phyloP scores from a whole-genome alignment of 257 asterid genomes.

The Eustoma russellianum region DNA sequence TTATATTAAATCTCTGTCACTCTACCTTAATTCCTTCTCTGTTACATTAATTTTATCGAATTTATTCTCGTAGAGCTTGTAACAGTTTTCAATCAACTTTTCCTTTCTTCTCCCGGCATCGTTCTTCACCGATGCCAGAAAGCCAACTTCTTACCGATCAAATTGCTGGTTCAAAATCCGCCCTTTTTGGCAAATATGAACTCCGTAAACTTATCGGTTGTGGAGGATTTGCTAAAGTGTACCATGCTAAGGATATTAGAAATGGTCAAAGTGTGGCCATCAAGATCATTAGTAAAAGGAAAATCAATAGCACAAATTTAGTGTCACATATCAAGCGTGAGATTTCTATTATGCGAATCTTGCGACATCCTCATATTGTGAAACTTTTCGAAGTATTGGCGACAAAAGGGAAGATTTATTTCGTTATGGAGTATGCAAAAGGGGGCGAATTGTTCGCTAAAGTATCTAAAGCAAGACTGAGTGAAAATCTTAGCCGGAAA shows the following conservation, averaged over 20 bases:
- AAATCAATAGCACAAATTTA: constrained; percentile 22
- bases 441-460: constrained; percentile 76
- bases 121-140: constrained; percentile 22
- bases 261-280: constrained; percentile 74
- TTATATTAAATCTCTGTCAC: too few species aligned
- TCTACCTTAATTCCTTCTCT: too few species aligned
- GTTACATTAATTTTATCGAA: background rate
- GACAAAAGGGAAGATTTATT: constrained; percentile 52
- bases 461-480: constrained; percentile 55
- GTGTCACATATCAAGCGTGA: constrained; percentile 59
- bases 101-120: constrained; percentile 11
- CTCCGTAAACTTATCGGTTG: constrained; percentile 82
- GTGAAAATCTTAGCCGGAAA: constrained; percentile 53
- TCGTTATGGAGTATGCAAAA: constrained; percentile 71
- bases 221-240: constrained; percentile 92
- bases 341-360: constrained; percentile 55
- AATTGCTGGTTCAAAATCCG: constrained; percentile 23
- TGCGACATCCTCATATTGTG: constrained; percentile 57
- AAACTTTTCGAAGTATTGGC: constrained; percentile 71
- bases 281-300: constrained; percentile 56
- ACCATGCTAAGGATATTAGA: constrained; percentile 59
- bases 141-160: constrained; percentile 24
- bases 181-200: constrained; percentile 72
- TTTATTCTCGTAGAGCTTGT: background rate
- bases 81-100: background rate